These are phyloP conservation scores for Picea glauca DNA, from an alignment of 75 land plant species.

Conservation along the genomic window DNA sequence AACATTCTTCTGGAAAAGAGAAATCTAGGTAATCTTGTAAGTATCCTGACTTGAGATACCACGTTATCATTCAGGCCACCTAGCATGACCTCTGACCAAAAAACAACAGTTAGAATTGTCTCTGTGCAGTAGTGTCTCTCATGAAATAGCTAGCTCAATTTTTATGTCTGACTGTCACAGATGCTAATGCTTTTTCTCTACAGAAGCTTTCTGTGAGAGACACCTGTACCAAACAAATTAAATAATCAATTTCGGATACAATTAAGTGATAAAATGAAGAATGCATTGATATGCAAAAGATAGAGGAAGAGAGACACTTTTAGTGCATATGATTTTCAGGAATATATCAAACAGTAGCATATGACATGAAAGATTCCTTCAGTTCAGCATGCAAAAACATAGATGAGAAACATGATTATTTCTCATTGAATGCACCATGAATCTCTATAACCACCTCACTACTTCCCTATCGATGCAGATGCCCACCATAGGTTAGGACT, in stretches of 20 bases:
- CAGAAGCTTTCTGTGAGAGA: background rate
- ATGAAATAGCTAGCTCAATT: background rate
- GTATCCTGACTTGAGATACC: background rate
- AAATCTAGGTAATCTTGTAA: background rate
- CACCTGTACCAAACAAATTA: slow-evolving; percentile 4
- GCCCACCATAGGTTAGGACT: background rate
- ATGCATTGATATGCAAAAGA: background rate
- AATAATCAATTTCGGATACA: background rate
- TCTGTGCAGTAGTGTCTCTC: background rate
- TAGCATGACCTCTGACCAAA: background rate
- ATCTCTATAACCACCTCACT: background rate
- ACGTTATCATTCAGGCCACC: background rate
- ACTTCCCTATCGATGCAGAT: background rate
- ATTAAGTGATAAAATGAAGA: background rate
- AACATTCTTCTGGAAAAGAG: background rate
- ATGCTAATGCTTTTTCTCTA: slow-evolving; percentile 6
- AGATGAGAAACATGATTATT: background rate
- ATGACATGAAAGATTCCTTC: background rate
- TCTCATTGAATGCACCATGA: background rate
- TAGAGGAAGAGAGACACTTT: background rate
- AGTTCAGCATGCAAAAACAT: background rate
- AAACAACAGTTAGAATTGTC: background rate
- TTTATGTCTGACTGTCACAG: background rate
- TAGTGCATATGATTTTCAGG: background rate
- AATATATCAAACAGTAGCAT: background rate